Evolutionary conservation across 768 basidiomycete genomes (phyloP).

Genomic region (Boletus subcaerulescens): DNA sequence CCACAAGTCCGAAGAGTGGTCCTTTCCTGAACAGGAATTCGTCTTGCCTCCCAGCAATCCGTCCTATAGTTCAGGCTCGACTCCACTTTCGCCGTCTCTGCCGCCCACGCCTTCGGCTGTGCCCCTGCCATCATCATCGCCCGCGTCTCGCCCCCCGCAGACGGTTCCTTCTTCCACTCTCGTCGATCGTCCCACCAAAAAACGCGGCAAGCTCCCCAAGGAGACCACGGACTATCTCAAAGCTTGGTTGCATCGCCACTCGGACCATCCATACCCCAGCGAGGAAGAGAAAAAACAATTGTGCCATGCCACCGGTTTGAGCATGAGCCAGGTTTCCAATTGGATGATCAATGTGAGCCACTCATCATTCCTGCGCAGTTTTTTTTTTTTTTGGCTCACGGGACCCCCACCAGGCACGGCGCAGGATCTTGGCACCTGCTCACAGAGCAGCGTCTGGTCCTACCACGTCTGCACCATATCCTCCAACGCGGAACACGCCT

Average conservation of each 20-base stretch:
- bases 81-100: constrained; percentile 46
- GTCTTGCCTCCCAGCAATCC: constrained; percentile 36
- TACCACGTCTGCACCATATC: constrained; percentile 75
- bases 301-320: constrained; percentile 80
- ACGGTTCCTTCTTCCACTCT: constrained; percentile 52
- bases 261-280: constrained; percentile 85
- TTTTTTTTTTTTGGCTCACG: constrained; percentile 8
- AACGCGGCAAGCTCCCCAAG: constrained; percentile 86
- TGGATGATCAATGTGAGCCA: constrained; percentile 86
- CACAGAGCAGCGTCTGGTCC: constrained; percentile 74
- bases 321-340: constrained; percentile 88
- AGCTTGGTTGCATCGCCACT: constrained; percentile 84
- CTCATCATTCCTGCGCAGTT: constrained; percentile 14
- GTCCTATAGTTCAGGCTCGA: constrained; percentile 23
- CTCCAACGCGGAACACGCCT: constrained; percentile 37
- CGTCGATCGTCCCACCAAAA: constrained; percentile 74
- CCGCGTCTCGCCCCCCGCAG: constrained; percentile 49
- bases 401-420: constrained; percentile 54
- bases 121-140: constrained; percentile 44
- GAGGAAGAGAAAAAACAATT: constrained; percentile 91
- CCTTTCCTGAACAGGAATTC: constrained; percentile 60
- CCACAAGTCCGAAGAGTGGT: constrained; percentile 70
- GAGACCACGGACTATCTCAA: constrained; percentile 89
- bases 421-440: constrained; percentile 80
- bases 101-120: constrained; percentile 26